These are phyloP conservation scores for Citrus maxima DNA, from an alignment of 345 rosid genomes.

Conservation along the genomic window DNA sequence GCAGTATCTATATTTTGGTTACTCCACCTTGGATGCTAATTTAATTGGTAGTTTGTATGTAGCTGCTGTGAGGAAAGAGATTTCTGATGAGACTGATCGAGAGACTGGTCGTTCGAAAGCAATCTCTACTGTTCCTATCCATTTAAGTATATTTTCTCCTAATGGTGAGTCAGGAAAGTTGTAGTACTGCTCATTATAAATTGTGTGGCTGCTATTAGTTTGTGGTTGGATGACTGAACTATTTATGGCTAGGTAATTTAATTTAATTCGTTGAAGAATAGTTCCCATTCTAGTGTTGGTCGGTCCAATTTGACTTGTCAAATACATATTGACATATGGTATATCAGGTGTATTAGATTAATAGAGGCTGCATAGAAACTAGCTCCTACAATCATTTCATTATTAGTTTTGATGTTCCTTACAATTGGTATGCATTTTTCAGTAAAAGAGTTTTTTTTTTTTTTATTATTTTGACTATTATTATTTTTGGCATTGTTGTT, in stretches of 20 bases:
- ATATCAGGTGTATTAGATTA: background rate
- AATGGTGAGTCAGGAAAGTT: conserved; percentile 55
- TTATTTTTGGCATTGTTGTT: background rate
- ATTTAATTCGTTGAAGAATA: background rate
- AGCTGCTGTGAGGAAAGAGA: conserved; percentile 93
- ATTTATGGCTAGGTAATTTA: background rate
- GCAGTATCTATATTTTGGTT: background rate
- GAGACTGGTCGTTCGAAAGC: conserved; percentile 88
- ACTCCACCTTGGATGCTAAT: conserved; percentile 8
- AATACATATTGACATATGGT: background rate
- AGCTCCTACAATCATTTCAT: background rate
- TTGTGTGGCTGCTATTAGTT: background rate
- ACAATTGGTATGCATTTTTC: background rate
- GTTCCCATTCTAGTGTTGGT: background rate
- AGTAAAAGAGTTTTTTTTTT: background rate
- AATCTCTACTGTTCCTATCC: conserved; percentile 88
- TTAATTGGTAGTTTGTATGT: conserved; percentile 16
- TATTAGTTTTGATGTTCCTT: background rate
- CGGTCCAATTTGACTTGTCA: background rate
- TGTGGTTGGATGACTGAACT: background rate
- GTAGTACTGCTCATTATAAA: background rate
- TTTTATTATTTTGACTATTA: background rate
- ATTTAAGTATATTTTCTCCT: conserved; percentile 91
- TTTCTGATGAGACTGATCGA: conserved; percentile 91
- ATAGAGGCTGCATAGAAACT: background rate